These are phyloP conservation scores for Ceratocystis lukuohia DNA, from an alignment of 2,329 filamentous ascomycete genomes.

Conservation along the genomic window DNA sequence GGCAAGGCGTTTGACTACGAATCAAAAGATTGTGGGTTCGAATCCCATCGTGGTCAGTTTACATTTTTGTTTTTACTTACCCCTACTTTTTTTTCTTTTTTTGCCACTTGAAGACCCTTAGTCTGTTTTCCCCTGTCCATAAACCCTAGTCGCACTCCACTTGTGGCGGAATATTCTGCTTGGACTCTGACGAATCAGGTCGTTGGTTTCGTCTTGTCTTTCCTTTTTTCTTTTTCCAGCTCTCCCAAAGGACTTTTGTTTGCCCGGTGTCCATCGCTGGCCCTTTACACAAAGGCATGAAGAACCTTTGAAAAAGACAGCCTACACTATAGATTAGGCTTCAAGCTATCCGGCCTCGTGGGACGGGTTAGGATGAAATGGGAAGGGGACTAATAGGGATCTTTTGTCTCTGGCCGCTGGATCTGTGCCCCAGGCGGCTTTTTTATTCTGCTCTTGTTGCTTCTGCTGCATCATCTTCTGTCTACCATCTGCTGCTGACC, in stretches of 20 bases:
- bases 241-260: conserved; percentile 1
- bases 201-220: background rate
- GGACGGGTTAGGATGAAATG: background rate
- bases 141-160: too few relatives aligned
- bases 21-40: conserved; percentile 33
- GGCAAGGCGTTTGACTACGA: conserved; percentile 63
- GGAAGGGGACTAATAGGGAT: background rate
- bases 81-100: background rate
- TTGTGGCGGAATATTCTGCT: too few relatives aligned
- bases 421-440: background rate
- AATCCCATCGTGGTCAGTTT: conserved; percentile 26
- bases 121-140: too few relatives aligned
- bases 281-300: background rate
- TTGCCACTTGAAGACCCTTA: too few relatives aligned
- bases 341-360: background rate
- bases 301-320: background rate
- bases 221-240: background rate
- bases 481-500: too few relatives aligned
- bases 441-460: background rate
- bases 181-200: background rate
- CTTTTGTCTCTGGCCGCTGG: background rate
- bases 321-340: background rate
- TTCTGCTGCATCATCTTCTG: background rate
- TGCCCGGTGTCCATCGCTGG: background rate
- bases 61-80: background rate